Evolutionary conservation across 257 asterid genomes (phyloP).

Genomic region (Solanum sitiens): DNA sequence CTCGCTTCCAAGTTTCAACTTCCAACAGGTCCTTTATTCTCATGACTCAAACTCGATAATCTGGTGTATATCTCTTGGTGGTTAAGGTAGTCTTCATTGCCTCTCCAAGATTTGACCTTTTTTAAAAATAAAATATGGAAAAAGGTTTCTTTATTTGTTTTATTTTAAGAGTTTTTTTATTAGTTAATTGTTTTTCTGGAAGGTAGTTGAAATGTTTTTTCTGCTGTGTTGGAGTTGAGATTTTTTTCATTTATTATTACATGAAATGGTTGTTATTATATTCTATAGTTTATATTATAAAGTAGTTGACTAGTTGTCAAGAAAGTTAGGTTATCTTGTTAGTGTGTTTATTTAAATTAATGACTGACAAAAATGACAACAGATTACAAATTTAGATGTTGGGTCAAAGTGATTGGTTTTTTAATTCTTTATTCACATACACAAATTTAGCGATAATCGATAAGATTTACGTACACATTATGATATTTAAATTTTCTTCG

Average conservation of each 20-base stretch:
- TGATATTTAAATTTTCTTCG: fast-evolving
- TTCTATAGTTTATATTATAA: neutral
- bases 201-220: neutral
- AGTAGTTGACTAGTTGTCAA: neutral
- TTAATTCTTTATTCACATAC: neutral
- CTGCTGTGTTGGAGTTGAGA: neutral
- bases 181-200: neutral
- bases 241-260: neutral
- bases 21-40: neutral
- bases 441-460: fast-evolving
- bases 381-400: neutral
- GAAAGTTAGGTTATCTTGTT: neutral
- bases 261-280: neutral
- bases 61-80: fast-evolving
- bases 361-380: neutral
- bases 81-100: neutral
- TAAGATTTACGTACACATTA: fast-evolving
- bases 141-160: neutral
- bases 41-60: neutral
- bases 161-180: neutral
- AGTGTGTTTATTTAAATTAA: neutral
- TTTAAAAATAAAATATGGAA: neutral
- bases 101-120: neutral
- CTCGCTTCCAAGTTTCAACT: neutral
- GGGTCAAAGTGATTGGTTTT: neutral